These are phyloP conservation scores for Solanum chiquidenum DNA, from an alignment of 257 asterid genomes.

Conservation along the genomic window DNA sequence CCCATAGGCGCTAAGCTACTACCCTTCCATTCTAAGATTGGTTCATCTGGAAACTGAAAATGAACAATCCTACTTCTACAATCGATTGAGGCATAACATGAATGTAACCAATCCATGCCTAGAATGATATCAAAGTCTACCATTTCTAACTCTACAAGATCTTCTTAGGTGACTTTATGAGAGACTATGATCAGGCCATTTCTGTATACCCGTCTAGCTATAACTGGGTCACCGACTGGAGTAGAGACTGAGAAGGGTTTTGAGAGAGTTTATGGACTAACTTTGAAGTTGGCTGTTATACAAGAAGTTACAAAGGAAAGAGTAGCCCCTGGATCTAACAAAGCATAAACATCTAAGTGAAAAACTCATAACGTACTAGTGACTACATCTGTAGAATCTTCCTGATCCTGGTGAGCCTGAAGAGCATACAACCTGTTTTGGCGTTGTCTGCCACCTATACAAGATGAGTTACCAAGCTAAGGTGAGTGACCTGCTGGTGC, in stretches of 20 bases:
- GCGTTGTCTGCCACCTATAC: too few species aligned
- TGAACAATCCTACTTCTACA: neutral
- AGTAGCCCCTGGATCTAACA: neutral
- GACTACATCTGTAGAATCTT: neutral
- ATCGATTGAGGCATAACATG: neutral
- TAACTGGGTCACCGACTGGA: too few species aligned
- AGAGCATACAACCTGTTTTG: too few species aligned
- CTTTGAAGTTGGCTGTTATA: neutral
- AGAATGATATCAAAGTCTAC: neutral
- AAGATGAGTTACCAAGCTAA: too few species aligned
- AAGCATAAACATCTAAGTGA: neutral
- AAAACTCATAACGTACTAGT: too few species aligned
- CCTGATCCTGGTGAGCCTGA: too few species aligned
- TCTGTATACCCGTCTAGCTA: too few species aligned
- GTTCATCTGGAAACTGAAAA: neutral
- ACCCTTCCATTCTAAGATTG: neutral
- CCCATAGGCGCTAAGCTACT: neutral
- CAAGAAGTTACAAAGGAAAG: neutral
- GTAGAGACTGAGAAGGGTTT: neutral
- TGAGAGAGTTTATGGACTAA: neutral
- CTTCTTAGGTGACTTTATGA: too few species aligned
- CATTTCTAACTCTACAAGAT: too few species aligned
- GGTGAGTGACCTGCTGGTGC: too few species aligned
- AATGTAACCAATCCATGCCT: neutral
- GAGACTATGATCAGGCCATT: too few species aligned